phyloP scores from a whole-genome alignment of 1,284 basidiomycete species.

The Paramarasmius palmivorus region DNA sequence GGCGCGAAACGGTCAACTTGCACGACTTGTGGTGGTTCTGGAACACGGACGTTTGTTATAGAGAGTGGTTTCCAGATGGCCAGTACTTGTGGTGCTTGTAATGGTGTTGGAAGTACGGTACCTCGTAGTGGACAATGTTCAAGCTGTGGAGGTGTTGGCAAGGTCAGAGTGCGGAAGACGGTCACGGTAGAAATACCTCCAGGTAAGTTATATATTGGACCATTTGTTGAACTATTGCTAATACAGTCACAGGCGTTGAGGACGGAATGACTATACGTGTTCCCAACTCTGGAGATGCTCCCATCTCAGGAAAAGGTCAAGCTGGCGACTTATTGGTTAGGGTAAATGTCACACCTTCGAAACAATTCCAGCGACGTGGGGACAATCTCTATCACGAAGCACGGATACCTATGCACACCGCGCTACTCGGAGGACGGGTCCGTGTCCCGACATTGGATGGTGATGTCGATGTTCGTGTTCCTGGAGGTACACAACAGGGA shows the following conservation, averaged over 20 bases:
- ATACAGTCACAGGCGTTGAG: slow-evolving; percentile 72
- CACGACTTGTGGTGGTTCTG: slow-evolving; percentile 82
- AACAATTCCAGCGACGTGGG: slow-evolving; percentile 90
- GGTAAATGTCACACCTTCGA: slow-evolving; percentile 82
- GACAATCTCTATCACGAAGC: slow-evolving; percentile 91
- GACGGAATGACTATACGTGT: slow-evolving; percentile 95
- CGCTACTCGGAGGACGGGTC: slow-evolving; percentile 89
- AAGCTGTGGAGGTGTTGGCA: slow-evolving; percentile 85
- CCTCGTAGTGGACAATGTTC: slow-evolving; percentile 82
- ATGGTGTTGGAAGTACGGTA: slow-evolving; percentile 82
- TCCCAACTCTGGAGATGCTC: slow-evolving; percentile 83
- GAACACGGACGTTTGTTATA: slow-evolving; percentile 89
- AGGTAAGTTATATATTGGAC: slow-evolving; percentile 48
- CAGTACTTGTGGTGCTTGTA: slow-evolving; percentile 85
- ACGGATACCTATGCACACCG: slow-evolving; percentile 89
- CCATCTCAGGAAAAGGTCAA: slow-evolving; percentile 75
- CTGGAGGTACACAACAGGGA: slow-evolving; percentile 92
- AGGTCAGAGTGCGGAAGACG: slow-evolving; percentile 79
- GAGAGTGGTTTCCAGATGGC: slow-evolving; percentile 98
- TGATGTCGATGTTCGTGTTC: slow-evolving; percentile 93
- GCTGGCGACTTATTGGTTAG: slow-evolving; percentile 89
- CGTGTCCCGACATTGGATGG: slow-evolving; percentile 95
- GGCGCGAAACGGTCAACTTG: slow-evolving; percentile 88
- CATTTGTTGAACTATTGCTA: slow-evolving; percentile 16
- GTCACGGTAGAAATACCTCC: slow-evolving; percentile 87